phyloP scores from a whole-genome alignment of 2,329 filamentous ascomycete species.

The Aspergillus texensis region DNA sequence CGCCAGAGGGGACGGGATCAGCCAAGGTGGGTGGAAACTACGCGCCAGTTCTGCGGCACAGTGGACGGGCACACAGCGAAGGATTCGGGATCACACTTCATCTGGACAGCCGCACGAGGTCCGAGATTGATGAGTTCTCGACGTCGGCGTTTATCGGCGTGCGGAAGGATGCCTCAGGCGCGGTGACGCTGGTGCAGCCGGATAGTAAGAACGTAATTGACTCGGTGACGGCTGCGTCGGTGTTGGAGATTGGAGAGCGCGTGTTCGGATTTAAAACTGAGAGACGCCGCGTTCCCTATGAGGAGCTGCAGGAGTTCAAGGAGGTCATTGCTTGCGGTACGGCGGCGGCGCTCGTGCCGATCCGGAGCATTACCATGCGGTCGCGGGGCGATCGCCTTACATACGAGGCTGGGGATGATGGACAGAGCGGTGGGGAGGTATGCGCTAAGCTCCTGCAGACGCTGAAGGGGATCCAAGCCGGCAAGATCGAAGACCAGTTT shows the following conservation, averaged over 20 bases:
- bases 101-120: slow-evolving; percentile 80
- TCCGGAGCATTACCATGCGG: slow-evolving; percentile 81
- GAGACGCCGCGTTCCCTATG: slow-evolving; percentile 64
- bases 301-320: slow-evolving; percentile 63
- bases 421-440: slow-evolving; percentile 61
- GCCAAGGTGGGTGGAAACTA: slow-evolving; percentile 98
- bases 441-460: slow-evolving; percentile 72
- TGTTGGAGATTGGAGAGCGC: slow-evolving; percentile 69
- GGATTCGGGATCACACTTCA: slow-evolving; percentile 96
- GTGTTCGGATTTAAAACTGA: slow-evolving; percentile 85
- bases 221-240: slow-evolving; percentile 79
- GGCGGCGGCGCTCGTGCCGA: slow-evolving; percentile 86
- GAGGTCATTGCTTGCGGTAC: slow-evolving; percentile 94
- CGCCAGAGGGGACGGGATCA: slow-evolving; percentile 85
- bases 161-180: slow-evolving; percentile 54
- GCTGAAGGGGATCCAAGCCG: slow-evolving; percentile 83
- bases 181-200: slow-evolving; percentile 78
- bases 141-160: slow-evolving; percentile 92
- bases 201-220: slow-evolving; percentile 86
- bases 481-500: slow-evolving; percentile 75
- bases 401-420: slow-evolving; percentile 51
- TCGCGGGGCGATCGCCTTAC: slow-evolving; percentile 59
- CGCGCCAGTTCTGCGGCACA: slow-evolving; percentile 85
- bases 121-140: slow-evolving; percentile 92
- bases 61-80: slow-evolving; percentile 74